phyloP scores from a whole-genome alignment of 1,284 basidiomycete genomes.

The Malassezia vespertilionis region DNA sequence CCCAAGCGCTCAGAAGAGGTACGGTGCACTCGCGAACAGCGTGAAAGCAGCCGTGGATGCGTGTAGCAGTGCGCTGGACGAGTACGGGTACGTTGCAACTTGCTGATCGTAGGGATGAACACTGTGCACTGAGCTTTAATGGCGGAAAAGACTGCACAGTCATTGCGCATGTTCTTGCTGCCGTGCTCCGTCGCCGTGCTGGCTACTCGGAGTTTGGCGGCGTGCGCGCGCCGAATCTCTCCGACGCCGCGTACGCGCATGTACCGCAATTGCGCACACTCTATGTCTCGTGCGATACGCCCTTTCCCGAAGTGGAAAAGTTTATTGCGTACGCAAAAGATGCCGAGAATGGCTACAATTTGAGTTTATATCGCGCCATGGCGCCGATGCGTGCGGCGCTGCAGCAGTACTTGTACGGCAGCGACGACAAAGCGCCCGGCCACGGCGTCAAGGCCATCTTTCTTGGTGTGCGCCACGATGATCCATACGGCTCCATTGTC shows the following conservation, averaged over 20 bases:
- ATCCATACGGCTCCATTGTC: conserved; percentile 64
- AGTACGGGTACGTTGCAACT: conserved; percentile 21
- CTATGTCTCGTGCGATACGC: conserved; percentile 80
- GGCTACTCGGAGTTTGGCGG: too few relatives aligned
- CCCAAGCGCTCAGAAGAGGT: conserved; percentile 3
- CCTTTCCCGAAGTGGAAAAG: conserved; percentile 70
- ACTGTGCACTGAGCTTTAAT: conserved; percentile 68
- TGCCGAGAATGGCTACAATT: conserved; percentile 57
- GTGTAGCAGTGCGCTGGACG: conserved; percentile 31
- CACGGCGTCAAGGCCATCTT: conserved; percentile 61
- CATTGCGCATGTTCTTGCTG: conserved; percentile 75
- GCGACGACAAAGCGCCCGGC: conserved; percentile 42
- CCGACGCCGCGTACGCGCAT: conserved; percentile 10
- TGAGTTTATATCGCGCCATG: conserved; percentile 66
- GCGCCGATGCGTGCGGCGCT: conserved; percentile 76
- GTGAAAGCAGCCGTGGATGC: conserved; percentile 27
- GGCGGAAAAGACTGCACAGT: conserved; percentile 95
- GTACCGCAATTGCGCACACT: conserved; percentile 60
- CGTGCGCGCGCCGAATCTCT: too few relatives aligned
- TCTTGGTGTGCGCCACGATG: conserved; percentile 72
- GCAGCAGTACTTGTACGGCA: conserved; percentile 55
- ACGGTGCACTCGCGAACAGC: conserved; percentile 22
- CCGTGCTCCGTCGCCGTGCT: conserved; percentile 53
- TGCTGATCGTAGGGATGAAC: conserved; percentile 49
- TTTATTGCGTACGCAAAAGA: conserved; percentile 61